These are phyloP conservation scores for Talaromyces sp. DNA, from an alignment of 2,329 filamentous ascomycete species.

Conservation along the genomic window DNA sequence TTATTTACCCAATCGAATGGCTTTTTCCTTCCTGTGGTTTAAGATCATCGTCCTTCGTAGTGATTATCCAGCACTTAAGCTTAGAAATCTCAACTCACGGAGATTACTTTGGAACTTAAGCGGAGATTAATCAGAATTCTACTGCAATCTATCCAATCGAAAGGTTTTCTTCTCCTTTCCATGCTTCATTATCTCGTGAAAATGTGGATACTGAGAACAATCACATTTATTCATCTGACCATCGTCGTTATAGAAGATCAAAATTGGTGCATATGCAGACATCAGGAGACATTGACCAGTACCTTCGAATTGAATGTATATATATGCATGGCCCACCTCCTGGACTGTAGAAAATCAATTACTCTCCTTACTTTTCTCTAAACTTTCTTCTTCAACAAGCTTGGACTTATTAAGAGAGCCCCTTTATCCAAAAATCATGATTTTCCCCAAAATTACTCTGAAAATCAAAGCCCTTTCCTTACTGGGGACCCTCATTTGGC, in stretches of 20 bases:
- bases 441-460: neutral
- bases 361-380: neutral
- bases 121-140: neutral
- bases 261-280: too few relatives aligned
- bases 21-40: too few relatives aligned
- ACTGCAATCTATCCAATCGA: neutral
- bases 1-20: too few relatives aligned
- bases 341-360: neutral
- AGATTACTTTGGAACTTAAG: neutral
- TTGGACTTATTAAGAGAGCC: neutral
- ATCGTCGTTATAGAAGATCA: neutral
- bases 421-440: neutral
- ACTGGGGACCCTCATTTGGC: neutral
- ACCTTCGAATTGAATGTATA: neutral
- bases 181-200: neutral
- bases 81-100: neutral
- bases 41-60: neutral
- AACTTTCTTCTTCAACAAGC: neutral
- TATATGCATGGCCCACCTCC: neutral
- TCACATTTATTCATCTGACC: neutral
- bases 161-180: neutral
- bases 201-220: too few relatives aligned
- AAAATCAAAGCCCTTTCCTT: neutral
- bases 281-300: neutral
- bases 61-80: neutral